Conservation (phyloP, 257 asterid genomes). For the Solanum tarapatanum region DNA sequence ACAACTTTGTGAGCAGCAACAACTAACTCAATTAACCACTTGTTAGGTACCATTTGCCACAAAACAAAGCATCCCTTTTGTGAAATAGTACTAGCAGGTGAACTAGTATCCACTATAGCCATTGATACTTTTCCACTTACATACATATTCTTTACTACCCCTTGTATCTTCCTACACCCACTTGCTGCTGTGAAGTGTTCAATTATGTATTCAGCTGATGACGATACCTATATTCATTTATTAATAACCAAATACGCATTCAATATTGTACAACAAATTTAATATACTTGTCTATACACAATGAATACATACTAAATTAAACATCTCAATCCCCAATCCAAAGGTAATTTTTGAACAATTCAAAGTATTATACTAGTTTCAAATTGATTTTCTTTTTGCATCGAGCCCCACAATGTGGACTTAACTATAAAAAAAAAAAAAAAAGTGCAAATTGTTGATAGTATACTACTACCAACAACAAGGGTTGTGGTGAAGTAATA, state of each 20-base stretch:
- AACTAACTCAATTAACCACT: constrained; percentile 68
- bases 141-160: constrained; percentile 42
- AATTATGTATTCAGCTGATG: constrained; percentile 73
- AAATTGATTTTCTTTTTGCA: background rate
- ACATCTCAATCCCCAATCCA: background rate
- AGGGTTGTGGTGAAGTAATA: no score
- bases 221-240: constrained; percentile 37
- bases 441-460: background rate
- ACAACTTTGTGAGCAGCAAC: constrained; percentile 68
- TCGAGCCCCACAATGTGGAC: background rate
- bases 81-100: constrained; percentile 10
- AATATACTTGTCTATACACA: background rate
- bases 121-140: constrained; percentile 66
- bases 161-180: constrained; percentile 59
- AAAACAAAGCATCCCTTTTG: constrained; percentile 75
- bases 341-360: no score
- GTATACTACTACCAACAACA: no score
- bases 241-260: background rate
- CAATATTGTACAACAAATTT: background rate
- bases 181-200: constrained; percentile 81
- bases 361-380: background rate
- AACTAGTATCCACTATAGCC: constrained; percentile 42
- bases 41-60: constrained; percentile 81
- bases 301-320: background rate
- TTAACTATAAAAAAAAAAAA: background rate